Conservation (phyloP, 257 asterid species). For the Misopates orontium region DNA sequence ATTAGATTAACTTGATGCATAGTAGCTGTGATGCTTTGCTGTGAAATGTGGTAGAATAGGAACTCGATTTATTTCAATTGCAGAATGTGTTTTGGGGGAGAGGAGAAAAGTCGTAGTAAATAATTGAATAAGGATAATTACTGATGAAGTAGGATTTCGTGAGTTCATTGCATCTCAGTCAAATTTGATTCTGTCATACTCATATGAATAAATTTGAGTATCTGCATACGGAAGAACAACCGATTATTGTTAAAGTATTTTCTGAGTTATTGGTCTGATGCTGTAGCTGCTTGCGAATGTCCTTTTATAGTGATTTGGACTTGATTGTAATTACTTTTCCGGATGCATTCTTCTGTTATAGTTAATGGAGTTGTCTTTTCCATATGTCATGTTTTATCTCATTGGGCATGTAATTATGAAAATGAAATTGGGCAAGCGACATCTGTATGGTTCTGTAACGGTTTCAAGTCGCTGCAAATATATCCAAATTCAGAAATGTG, state of each 20-base stretch:
- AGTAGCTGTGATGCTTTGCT: too few relatives aligned
- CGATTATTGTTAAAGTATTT: slow-evolving; percentile 2
- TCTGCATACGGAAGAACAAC: neutral
- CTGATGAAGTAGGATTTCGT: slow-evolving; percentile 1
- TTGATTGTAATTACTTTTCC: neutral
- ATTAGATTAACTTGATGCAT: too few relatives aligned
- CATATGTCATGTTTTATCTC: neutral
- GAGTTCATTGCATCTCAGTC: neutral
- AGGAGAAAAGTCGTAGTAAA: neutral
- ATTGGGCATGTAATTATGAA: neutral
- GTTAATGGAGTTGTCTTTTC: neutral
- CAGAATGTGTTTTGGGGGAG: too few relatives aligned
- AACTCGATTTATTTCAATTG: too few relatives aligned
- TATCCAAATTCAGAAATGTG: neutral
- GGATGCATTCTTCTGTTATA: neutral
- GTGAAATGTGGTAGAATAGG: neutral
- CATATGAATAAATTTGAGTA: neutral
- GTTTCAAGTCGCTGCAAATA: slow-evolving; percentile 7
- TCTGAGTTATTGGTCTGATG: neutral
- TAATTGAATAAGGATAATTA: neutral
- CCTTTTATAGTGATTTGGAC: neutral
- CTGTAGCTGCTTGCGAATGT: neutral
- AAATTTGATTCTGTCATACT: neutral
- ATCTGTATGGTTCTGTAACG: neutral
- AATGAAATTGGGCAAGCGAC: neutral